Conservation (phyloP, 352 stramenopile genomes). For the Phytopythium aichiense region DNA sequence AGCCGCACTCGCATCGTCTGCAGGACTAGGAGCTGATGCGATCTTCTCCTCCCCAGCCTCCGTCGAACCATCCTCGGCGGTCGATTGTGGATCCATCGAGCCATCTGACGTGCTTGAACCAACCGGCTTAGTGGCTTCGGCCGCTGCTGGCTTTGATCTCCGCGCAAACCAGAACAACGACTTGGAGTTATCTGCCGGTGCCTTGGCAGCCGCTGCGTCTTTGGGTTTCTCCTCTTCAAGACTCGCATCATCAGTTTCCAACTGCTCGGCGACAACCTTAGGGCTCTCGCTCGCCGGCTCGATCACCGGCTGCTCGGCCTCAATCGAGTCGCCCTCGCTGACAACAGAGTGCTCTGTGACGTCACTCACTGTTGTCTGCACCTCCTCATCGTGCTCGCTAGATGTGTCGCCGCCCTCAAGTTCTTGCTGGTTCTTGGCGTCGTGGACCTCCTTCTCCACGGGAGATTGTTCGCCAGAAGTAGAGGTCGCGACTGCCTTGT, state of each 20-base stretch:
- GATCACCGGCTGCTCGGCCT: neutral
- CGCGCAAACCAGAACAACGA: conserved; percentile 33
- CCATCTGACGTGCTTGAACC: neutral
- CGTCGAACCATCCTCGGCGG: neutral
- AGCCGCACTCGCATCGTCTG: neutral
- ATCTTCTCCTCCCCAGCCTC: conserved; percentile 7
- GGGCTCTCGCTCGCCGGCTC: conserved; percentile 1
- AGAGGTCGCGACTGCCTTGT: neutral
- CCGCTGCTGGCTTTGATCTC: conserved; percentile 13
- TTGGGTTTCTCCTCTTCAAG: neutral
- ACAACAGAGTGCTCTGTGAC: neutral
- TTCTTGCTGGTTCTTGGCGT: neutral
- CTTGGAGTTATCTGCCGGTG: conserved; percentile 10
- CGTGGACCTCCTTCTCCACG: neutral
- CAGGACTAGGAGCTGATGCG: neutral
- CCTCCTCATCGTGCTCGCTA: neutral
- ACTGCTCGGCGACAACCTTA: neutral
- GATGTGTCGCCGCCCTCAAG: neutral
- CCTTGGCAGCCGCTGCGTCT: neutral
- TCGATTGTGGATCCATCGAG: neutral
- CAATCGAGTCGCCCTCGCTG: neutral
- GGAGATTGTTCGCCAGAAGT: neutral
- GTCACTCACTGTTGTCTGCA: neutral
- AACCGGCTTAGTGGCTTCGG: neutral
- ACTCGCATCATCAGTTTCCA: neutral